Conservation (phyloP, 2,329 filamentous ascomycete genomes). For the Cryphonectria carpinicola region DNA sequence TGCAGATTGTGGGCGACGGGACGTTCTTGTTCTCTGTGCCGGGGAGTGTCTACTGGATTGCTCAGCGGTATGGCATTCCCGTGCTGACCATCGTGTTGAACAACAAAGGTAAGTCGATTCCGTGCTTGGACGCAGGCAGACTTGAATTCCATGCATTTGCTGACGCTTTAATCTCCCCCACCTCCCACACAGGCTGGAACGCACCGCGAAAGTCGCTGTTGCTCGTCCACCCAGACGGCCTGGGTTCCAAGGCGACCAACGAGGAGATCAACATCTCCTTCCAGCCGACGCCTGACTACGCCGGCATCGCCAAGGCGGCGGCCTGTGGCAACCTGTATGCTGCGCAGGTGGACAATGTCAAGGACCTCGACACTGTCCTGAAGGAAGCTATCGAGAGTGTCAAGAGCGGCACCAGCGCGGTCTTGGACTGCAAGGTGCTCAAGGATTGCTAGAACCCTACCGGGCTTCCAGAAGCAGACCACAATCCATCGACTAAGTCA, state of each 20-base stretch:
- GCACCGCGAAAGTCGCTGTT: slow-evolving; percentile 60
- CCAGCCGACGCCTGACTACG: slow-evolving; percentile 60
- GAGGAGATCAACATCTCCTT: slow-evolving; percentile 67
- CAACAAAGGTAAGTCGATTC: slow-evolving; percentile 48
- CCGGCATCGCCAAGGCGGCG: slow-evolving; percentile 64
- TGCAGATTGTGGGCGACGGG: slow-evolving; percentile 55
- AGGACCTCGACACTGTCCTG: slow-evolving; percentile 52
- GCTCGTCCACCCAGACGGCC: slow-evolving; percentile 61
- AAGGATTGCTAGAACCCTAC: slow-evolving; percentile 43
- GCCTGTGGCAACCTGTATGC: slow-evolving; percentile 58
- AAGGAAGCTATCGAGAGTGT: slow-evolving; percentile 56
- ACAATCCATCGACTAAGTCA: background rate
- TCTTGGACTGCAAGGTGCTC: slow-evolving; percentile 58
- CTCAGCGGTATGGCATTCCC: slow-evolving; percentile 50
- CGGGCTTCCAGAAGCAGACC: background rate
- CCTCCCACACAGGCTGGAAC: slow-evolving; percentile 17
- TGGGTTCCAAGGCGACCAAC: slow-evolving; percentile 58
- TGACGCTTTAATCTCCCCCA: background rate
- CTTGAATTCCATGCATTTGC: background rate
- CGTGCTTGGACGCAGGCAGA: background rate
- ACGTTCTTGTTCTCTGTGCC: slow-evolving; percentile 54
- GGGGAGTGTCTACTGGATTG: slow-evolving; percentile 54
- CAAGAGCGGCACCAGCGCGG: slow-evolving; percentile 54
- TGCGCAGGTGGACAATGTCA: slow-evolving; percentile 50
- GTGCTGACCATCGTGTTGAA: slow-evolving; percentile 55